Percentiles rank a stretch among this genome's conserved stretches.
phyloP scores from a whole-genome alignment of 768 basidiomycete species.

The Mycena maculata region DNA sequence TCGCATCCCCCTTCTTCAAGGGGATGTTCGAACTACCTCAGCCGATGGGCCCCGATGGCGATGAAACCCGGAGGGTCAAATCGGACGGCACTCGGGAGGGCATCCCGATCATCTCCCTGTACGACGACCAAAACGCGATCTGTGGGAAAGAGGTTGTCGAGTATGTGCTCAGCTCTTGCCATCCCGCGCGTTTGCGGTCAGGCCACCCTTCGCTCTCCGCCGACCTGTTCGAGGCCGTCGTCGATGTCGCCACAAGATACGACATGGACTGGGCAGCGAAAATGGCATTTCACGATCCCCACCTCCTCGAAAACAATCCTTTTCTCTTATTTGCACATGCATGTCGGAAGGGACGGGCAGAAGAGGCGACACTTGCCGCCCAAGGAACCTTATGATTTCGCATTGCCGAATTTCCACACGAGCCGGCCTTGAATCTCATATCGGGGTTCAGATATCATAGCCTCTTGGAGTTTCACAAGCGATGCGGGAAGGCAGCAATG shows the following conservation, averaged over 20 bases:
- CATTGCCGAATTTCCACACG: background rate
- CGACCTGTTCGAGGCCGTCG: background rate
- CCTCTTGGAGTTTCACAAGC: constrained; percentile 10
- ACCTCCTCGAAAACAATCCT: constrained; percentile 4
- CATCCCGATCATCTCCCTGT: constrained; percentile 4
- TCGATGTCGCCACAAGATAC: constrained; percentile 12
- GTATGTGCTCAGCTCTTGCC: constrained; percentile 3
- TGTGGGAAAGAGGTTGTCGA: constrained; percentile 21
- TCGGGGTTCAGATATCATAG: constrained; percentile 4
- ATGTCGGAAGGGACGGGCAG: background rate
- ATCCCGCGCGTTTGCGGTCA: no score
- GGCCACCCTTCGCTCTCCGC: background rate
- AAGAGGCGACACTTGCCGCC: constrained; percentile 13
- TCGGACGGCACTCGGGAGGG: constrained; percentile 1
- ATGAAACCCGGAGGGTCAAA: background rate
- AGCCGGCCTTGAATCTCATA: constrained; percentile 11
- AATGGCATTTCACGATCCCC: no score
- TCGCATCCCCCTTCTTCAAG: background rate
- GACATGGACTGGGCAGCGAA: background rate
- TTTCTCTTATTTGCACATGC: constrained; percentile 1
- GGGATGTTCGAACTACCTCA: background rate
- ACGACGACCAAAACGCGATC: no score
- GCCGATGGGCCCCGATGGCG: background rate
- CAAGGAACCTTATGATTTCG: constrained; percentile 5
- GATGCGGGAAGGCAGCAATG: constrained; percentile 1